Evolutionary conservation across 2,329 filamentous ascomycete genomes (phyloP), one percentile per base, ranked within the genome.

Genomic region (Sarocladium brachiariae): DNA sequence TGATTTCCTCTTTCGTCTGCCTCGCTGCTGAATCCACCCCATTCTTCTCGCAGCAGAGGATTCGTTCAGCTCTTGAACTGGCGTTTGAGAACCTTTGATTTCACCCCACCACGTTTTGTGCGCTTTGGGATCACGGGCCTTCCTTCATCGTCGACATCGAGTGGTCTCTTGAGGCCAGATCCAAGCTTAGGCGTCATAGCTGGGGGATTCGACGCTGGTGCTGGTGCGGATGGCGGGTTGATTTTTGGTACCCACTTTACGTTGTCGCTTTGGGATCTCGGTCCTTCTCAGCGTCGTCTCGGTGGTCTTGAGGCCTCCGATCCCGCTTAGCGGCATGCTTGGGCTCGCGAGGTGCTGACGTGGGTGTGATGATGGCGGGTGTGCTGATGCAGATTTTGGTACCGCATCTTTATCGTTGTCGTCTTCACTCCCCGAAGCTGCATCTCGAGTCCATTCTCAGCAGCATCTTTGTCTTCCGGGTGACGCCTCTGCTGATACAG

Each of bases 61-160:
- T 11, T 71, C 68, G 13, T 66, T 62, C 1, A 68, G 49, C 1
- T 52, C 73, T 58, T 64, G 72, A 62, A 65, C 72, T 63, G 59
- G 5, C 65, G 56, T 33, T 41, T 55, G 2, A 79, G 72, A 16
- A 76, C 59, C 54, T 78, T 84, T 2, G 75, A 76, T 54, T 77
- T 75, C 14, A 84, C 69, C 4, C 79, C 76, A 64, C 83, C 74
- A 66, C 84, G 77, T 57, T 85, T 86, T 66, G 92, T 90, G 49
- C 89, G 79, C 63, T 89, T 93, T 61, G 87, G 85, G 49, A 97
- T 81, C 2, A 96, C 73, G 0, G 92, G 93, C 51, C 81, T 82
- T 6, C 92, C 89, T 52, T 85, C 81, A 1, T 88, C 83, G 55
- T 89, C 89, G 9, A 89, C 58, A 39, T 95, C 87, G 10, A 99